These are phyloP conservation scores for Pseudocercospora pini-densiflorae DNA, from an alignment of 2,329 filamentous ascomycete genomes.

Conservation along the genomic window DNA sequence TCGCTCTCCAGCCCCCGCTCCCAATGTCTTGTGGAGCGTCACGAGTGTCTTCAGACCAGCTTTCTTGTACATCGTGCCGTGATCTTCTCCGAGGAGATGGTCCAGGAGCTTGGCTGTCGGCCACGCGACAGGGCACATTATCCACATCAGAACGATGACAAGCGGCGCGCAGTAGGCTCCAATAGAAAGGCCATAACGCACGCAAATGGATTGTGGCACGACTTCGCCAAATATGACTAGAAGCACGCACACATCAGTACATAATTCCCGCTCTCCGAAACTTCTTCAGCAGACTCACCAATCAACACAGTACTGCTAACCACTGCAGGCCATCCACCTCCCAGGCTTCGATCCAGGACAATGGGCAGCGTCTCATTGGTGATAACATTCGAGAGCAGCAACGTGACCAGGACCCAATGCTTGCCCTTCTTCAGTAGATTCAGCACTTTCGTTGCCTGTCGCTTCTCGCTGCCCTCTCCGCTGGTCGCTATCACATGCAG, in stretches of 20 bases:
- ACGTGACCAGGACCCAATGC: slow-evolving; percentile 96
- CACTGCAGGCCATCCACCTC: slow-evolving; percentile 92
- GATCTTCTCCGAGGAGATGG: slow-evolving; percentile 88
- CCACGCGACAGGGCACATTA: slow-evolving; percentile 88
- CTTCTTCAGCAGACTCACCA: slow-evolving; percentile 60
- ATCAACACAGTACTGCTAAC: slow-evolving; percentile 92
- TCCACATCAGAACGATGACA: slow-evolving; percentile 87
- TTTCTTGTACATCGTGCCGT: slow-evolving; percentile 98
- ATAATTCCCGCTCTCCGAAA: neutral
- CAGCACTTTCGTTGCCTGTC: slow-evolving; percentile 81
- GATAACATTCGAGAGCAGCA: slow-evolving; percentile 94
- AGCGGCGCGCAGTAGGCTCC: slow-evolving; percentile 91
- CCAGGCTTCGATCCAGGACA: slow-evolving; percentile 89
- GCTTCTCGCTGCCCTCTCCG: slow-evolving; percentile 80
- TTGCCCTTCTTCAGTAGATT: slow-evolving; percentile 84
- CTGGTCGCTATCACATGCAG: slow-evolving; percentile 91
- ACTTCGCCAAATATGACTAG: slow-evolving; percentile 97
- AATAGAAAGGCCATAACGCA: slow-evolving; percentile 93
- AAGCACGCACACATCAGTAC: slow-evolving; percentile 22
- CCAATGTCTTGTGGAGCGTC: slow-evolving; percentile 89
- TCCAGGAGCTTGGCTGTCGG: slow-evolving; percentile 96
- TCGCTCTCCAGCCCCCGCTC: slow-evolving; percentile 79
- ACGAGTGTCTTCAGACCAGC: slow-evolving; percentile 95
- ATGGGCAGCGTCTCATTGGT: slow-evolving; percentile 97
- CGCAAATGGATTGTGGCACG: slow-evolving; percentile 93